Evolutionary conservation across 1,284 basidiomycete genomes (phyloP).

Genomic region (Cryptococcus sp.): DNA sequence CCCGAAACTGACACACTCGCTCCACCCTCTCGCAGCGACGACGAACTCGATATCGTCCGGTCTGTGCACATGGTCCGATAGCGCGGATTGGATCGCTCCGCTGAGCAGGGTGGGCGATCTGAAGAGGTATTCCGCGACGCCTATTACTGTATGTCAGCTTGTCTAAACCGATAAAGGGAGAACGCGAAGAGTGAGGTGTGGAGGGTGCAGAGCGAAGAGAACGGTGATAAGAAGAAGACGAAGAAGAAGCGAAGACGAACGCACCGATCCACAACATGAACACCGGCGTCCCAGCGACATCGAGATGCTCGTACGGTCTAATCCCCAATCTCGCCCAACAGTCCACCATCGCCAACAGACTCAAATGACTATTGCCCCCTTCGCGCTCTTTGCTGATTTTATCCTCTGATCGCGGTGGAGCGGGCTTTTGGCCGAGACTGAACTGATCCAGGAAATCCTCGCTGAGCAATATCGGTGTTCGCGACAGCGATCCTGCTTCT

Average conservation of each 20-base stretch:
- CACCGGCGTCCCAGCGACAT: conserved; percentile 91
- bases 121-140: conserved; percentile 95
- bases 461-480: conserved; percentile 74
- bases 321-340: conserved; percentile 90
- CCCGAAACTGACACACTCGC: conserved; percentile 89
- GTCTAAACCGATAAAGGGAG: neutral
- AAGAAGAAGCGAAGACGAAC: conserved; percentile 12
- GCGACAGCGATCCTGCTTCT: neutral
- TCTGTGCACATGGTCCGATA: conserved; percentile 78
- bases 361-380: conserved; percentile 79
- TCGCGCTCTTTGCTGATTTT: neutral
- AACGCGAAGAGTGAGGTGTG: too few species aligned
- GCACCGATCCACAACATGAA: conserved; percentile 90
- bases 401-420: conserved; percentile 18
- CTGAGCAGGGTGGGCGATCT: conserved; percentile 65
- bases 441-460: conserved; percentile 88
- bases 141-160: conserved; percentile 19
- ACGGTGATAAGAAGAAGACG: neutral
- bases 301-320: conserved; percentile 87
- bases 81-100: conserved; percentile 71
- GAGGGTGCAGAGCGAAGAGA: too few species aligned
- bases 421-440: conserved; percentile 65
- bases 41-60: conserved; percentile 92
- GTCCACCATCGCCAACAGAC: conserved; percentile 97
- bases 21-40: conserved; percentile 93